Conservation (phyloP, 116 monocot species). For the Cymodocea nodosa region DNA sequence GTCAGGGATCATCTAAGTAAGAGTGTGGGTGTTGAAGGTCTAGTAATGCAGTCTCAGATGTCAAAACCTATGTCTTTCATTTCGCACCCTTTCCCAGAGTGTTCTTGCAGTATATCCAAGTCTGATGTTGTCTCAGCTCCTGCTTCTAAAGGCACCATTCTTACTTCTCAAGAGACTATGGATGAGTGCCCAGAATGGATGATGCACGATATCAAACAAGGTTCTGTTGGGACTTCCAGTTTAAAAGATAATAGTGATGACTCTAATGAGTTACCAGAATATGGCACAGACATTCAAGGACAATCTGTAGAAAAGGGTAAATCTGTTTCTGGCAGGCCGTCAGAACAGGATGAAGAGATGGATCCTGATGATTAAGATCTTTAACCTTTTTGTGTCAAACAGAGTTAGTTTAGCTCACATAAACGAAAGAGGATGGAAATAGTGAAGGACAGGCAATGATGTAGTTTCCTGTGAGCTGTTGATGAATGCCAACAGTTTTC, state of each 20-base stretch:
- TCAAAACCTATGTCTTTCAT: conserved; percentile 61
- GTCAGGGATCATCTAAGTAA: conserved; percentile 66
- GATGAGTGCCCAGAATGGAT: conserved; percentile 75
- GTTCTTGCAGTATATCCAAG: conserved; percentile 57
- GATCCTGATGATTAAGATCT: conserved; percentile 74
- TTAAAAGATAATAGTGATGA: conserved; percentile 33
- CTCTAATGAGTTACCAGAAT: conserved; percentile 39
- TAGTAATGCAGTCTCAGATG: conserved; percentile 21
- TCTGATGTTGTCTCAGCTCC: neutral
- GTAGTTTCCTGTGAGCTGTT: no score
- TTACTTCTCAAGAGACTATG: conserved; percentile 30
- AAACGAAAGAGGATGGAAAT: neutral
- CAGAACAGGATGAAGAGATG: conserved; percentile 80
- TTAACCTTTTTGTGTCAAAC: neutral
- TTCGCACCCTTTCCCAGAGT: conserved; percentile 87
- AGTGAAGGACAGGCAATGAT: neutral
- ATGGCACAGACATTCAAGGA: conserved; percentile 25
- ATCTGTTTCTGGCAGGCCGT: conserved; percentile 13
- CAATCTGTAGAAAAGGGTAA: conserved; percentile 26
- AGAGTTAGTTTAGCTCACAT: neutral
- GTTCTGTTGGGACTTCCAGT: conserved; percentile 3
- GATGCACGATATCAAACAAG: conserved; percentile 19
- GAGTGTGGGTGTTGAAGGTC: conserved; percentile 48
- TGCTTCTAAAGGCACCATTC: conserved; percentile 11
- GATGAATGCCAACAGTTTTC: no score